phyloP scores from a whole-genome alignment of 1,139 yeast genomes.

The Scheffersomyces cryptocercus region DNA sequence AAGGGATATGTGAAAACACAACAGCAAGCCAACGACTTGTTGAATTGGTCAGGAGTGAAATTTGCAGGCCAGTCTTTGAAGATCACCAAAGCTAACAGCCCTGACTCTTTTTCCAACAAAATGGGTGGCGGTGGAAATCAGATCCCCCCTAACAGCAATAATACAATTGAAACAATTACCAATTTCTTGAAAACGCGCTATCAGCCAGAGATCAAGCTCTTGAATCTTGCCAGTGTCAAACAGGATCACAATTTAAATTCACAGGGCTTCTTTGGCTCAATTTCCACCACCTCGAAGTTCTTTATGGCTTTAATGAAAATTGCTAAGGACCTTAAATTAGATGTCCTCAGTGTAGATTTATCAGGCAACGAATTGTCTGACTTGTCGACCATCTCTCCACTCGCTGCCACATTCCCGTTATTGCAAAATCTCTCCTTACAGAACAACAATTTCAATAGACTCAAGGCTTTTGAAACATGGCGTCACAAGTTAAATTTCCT shows the following conservation, averaged over 20 bases:
- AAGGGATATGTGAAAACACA: constrained; percentile 58
- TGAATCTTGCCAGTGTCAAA: constrained; percentile 69
- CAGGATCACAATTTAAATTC: constrained; percentile 62
- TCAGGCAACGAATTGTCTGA: constrained; percentile 71
- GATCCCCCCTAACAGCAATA: constrained; percentile 13
- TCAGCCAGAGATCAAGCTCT: constrained; percentile 60
- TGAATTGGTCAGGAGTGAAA: constrained; percentile 70
- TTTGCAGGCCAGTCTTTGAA: constrained; percentile 76
- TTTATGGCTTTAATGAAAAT: constrained; percentile 90
- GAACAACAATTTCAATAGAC: constrained; percentile 63
- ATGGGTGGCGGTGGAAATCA: constrained; percentile 9
- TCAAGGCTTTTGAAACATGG: constrained; percentile 72
- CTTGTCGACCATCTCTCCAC: constrained; percentile 57
- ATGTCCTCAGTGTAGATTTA: constrained; percentile 74
- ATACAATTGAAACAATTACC: constrained; percentile 63
- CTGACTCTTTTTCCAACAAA: constrained; percentile 18
- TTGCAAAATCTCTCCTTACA: constrained; percentile 78
- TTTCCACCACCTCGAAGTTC: constrained; percentile 69
- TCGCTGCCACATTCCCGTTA: constrained; percentile 74
- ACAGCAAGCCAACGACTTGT: constrained; percentile 59
- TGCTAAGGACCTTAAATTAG: constrained; percentile 55
- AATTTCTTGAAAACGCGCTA: constrained; percentile 67
- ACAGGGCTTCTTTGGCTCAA: constrained; percentile 65
- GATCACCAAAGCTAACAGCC: constrained; percentile 44
- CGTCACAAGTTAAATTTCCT: constrained; percentile 70